Evolutionary conservation across 257 asterid genomes (phyloP).

Genomic region (Solanum habrochaites): DNA sequence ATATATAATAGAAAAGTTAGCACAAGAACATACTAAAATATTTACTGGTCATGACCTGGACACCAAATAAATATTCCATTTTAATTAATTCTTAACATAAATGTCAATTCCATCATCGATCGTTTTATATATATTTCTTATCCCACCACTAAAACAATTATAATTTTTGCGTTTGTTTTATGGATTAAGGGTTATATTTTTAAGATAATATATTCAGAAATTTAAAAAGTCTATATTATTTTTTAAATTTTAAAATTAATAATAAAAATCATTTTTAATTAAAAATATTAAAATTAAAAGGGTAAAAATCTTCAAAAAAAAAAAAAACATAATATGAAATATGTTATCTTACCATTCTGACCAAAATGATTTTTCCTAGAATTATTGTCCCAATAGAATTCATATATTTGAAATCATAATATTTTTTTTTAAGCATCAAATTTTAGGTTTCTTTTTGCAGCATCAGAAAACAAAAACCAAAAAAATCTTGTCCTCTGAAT

Average conservation of each 20-base stretch:
- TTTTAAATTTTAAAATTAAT: too few relatives aligned
- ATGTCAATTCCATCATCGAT: not conserved
- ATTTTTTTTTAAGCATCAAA: not conserved
- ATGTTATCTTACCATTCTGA: too few relatives aligned
- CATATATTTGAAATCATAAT: not conserved
- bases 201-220: not conserved
- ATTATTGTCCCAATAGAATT: not conserved
- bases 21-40: not conserved
- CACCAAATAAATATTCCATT: not conserved
- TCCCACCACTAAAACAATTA: not conserved
- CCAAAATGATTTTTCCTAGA: too few relatives aligned
- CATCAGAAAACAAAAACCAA: not conserved
- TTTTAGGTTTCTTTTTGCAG: not conserved
- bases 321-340: too few relatives aligned
- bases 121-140: not conserved
- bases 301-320: too few relatives aligned
- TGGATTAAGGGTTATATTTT: not conserved
- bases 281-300: too few relatives aligned
- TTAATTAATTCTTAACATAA: not conserved
- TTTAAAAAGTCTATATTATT: too few relatives aligned
- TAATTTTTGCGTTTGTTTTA: not conserved
- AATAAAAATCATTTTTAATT: too few relatives aligned
- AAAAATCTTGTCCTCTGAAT: not conserved
- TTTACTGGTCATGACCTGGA: not conserved
- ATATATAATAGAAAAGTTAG: not conserved